These are phyloP conservation scores for Penicillium sp. DNA, from an alignment of 2,329 filamentous ascomycete genomes.

Conservation along the genomic window DNA sequence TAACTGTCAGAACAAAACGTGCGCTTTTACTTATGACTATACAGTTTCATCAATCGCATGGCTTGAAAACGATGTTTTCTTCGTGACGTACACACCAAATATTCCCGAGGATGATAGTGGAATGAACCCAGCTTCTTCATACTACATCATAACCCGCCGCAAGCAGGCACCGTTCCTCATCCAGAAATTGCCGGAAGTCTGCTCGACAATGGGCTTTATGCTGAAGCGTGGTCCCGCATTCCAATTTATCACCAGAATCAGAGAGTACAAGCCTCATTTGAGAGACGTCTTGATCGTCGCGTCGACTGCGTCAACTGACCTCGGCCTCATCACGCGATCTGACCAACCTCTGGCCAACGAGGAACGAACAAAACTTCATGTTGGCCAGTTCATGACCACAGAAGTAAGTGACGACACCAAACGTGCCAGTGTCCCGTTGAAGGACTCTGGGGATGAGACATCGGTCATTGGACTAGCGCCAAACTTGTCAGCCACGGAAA, in stretches of 20 bases:
- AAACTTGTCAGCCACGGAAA: slow-evolving; percentile 75
- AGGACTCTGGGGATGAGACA: slow-evolving; percentile 57
- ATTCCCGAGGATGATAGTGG: slow-evolving; percentile 47
- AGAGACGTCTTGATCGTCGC: slow-evolving; percentile 73
- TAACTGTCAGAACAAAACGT: background rate
- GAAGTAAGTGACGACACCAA: slow-evolving; percentile 56
- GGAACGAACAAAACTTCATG: slow-evolving; percentile 51
- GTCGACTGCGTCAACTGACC: slow-evolving; percentile 69
- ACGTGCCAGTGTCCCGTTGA: slow-evolving; percentile 73
- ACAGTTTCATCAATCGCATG: slow-evolving; percentile 69
- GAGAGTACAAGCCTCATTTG: slow-evolving; percentile 69
- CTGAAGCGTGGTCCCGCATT: slow-evolving; percentile 57
- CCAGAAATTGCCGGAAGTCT: slow-evolving; percentile 66
- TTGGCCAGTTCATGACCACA: slow-evolving; percentile 56
- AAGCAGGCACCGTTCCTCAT: slow-evolving; percentile 56
- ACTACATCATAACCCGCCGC: slow-evolving; percentile 67
- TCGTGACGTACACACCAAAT: slow-evolving; percentile 65
- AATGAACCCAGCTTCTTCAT: slow-evolving; percentile 55
- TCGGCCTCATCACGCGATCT: slow-evolving; percentile 69
- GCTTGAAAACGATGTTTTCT: slow-evolving; percentile 79
- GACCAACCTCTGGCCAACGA: slow-evolving; percentile 57
- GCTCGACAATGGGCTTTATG: slow-evolving; percentile 58
- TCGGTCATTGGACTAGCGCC: slow-evolving; percentile 68
- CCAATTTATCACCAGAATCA: slow-evolving; percentile 67
- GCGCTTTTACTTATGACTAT: slow-evolving; percentile 3